phyloP scores from a whole-genome alignment of 331 rosid species.

The Quercus phellos region DNA sequence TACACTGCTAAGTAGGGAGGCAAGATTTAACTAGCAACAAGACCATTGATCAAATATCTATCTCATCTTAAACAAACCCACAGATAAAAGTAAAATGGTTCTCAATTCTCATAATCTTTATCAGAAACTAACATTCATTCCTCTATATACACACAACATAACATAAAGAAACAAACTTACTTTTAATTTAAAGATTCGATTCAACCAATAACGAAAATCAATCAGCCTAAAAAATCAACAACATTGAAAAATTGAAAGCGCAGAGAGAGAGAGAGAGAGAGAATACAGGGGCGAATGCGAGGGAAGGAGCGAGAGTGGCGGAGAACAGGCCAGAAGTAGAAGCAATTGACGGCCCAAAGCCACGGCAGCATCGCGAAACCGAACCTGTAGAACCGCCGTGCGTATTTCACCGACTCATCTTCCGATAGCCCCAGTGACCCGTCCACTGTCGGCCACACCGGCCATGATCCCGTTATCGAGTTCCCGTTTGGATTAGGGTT shows the following conservation, averaged over 20 bases:
- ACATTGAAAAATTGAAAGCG: not conserved
- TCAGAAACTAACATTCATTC: not conserved
- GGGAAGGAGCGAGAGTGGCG: conserved; percentile 78
- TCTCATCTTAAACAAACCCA: too few relatives aligned
- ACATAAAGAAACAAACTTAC: not conserved
- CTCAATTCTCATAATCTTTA: not conserved
- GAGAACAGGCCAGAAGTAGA: conserved; percentile 95
- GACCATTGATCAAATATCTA: too few relatives aligned
- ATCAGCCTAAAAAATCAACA: not conserved
- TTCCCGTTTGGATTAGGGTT: conserved; percentile 32
- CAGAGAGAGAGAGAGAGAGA: not conserved
- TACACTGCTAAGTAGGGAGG: too few relatives aligned
- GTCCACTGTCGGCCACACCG: conserved; percentile 83
- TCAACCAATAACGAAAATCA: too few relatives aligned
- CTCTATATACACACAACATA: not conserved
- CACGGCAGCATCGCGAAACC: conserved; percentile 79
- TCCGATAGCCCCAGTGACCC: conserved; percentile 67
- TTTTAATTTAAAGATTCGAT: not conserved
- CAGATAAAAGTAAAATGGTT: not conserved
- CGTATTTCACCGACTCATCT: conserved; percentile 70
- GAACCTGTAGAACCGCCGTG: conserved; percentile 66
- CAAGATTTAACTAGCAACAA: too few relatives aligned
- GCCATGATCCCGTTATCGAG: conserved; percentile 26
- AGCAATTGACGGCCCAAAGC: conserved; percentile 96
- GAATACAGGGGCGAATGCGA: conserved; percentile 60